These are phyloP conservation scores for Polygonum maritimum DNA, from an alignment of 148 eudicot genomes.

Conservation along the genomic window DNA sequence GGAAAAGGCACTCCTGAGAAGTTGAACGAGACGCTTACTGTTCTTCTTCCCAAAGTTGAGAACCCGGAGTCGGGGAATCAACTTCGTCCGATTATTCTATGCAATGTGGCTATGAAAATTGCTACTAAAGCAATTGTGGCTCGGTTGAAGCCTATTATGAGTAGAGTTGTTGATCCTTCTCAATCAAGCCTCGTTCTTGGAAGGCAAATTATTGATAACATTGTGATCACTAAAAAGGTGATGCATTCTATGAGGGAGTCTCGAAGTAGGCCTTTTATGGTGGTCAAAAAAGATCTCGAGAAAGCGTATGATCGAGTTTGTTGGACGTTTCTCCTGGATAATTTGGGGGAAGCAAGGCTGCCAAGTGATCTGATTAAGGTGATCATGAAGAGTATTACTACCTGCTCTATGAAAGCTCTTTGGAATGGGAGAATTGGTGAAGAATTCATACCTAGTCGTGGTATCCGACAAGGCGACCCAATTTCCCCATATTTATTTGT, in stretches of 20 bases:
- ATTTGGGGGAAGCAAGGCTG: neutral
- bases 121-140: neutral
- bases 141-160: neutral
- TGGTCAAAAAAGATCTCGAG: neutral
- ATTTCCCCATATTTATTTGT: neutral
- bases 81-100: neutral
- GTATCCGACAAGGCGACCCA: neutral
- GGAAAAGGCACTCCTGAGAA: too few species aligned
- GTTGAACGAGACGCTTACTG: neutral
- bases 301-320: neutral
- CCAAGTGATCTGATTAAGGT: neutral
- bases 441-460: neutral
- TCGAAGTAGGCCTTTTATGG: neutral
- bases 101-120: neutral
- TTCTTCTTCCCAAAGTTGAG: neutral
- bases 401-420: neutral
- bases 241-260: neutral
- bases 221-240: neutral
- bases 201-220: neutral
- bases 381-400: neutral
- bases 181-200: neutral
- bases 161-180: neutral
- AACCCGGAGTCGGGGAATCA: neutral
- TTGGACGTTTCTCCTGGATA: neutral
- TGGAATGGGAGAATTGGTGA: neutral